A percentile compares a stretch with the other conserved stretches of the same genome.
phyloP scores from a whole-genome alignment of 768 basidiomycete species.

The Phaeotremella skinneri region DNA sequence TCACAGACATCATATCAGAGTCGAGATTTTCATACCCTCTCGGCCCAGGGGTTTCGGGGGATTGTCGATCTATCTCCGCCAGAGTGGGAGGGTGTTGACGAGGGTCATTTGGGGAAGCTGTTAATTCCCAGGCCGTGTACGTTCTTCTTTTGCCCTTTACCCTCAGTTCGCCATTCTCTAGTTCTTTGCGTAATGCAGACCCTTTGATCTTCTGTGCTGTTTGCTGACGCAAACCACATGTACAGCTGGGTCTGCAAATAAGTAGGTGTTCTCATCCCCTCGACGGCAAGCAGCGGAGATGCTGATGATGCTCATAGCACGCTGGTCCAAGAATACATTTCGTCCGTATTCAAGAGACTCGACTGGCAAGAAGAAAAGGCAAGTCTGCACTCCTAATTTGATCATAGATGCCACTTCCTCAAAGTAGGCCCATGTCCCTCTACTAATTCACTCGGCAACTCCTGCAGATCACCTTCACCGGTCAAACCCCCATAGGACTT shows the following conservation, averaged over 20 bases:
- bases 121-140: conserved; percentile 78
- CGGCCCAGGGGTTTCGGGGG: conserved; percentile 13
- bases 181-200: too few relatives aligned
- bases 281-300: too few relatives aligned
- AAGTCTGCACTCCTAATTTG: conserved; percentile 3
- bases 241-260: conserved; percentile 5
- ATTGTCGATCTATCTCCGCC: conserved; percentile 29
- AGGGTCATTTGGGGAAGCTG: conserved; percentile 69
- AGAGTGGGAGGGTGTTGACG: conserved; percentile 36
- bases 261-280: too few relatives aligned
- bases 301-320: conserved; percentile 60
- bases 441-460: not conserved
- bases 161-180: too few relatives aligned
- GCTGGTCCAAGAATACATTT: conserved; percentile 75
- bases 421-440: not conserved
- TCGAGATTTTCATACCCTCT: conserved; percentile 29
- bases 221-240: not conserved
- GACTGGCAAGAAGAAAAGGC: conserved; percentile 81
- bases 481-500: conserved; percentile 73
- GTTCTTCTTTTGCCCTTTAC: too few relatives aligned
- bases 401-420: not conserved
- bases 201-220: not conserved
- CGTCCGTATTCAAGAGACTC: conserved; percentile 65
- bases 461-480: conserved; percentile 66
- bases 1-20: conserved; percentile 9